These are phyloP conservation scores for Stagonosporopsis rhizophila DNA, from an alignment of 2,329 filamentous ascomycete genomes.

Conservation along the genomic window DNA sequence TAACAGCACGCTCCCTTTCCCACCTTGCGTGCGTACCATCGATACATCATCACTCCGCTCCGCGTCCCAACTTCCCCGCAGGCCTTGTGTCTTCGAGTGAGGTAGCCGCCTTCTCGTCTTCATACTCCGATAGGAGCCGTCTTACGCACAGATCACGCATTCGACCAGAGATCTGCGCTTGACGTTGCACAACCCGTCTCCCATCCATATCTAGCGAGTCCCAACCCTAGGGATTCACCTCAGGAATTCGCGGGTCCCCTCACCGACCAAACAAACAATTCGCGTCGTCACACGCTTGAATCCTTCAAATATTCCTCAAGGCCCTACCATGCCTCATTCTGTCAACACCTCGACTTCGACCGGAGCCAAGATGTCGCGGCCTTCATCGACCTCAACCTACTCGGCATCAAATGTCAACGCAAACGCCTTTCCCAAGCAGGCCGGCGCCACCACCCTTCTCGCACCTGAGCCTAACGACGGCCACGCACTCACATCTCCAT, in stretches of 20 bases:
- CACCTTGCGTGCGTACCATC: constrained; percentile 7
- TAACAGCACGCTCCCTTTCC: constrained; percentile 9
- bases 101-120: constrained; percentile 5
- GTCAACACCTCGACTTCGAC: constrained; percentile 42
- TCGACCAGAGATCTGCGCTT: constrained; percentile 22
- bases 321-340: constrained; percentile 46
- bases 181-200: constrained; percentile 31
- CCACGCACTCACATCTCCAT: constrained; percentile 46
- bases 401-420: constrained; percentile 30
- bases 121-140: constrained; percentile 17
- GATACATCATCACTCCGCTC: constrained; percentile 15
- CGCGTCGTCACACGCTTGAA: constrained; percentile 12
- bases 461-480: constrained; percentile 36
- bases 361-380: constrained; percentile 45
- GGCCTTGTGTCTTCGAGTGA: constrained; percentile 14
- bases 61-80: constrained; percentile 1
- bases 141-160: constrained; percentile 21
- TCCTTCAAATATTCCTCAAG: constrained; percentile 21
- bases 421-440: constrained; percentile 45
- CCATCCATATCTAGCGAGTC: constrained; percentile 37
- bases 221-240: constrained; percentile 27
- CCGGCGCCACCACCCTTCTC: constrained; percentile 38
- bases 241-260: constrained; percentile 36
- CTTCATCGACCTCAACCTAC: constrained; percentile 45
- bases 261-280: constrained; percentile 30